These are phyloP conservation scores for Leptomonas pyrrhocoris DNA, from an alignment of 208 protist species.

Conservation along the genomic window DNA sequence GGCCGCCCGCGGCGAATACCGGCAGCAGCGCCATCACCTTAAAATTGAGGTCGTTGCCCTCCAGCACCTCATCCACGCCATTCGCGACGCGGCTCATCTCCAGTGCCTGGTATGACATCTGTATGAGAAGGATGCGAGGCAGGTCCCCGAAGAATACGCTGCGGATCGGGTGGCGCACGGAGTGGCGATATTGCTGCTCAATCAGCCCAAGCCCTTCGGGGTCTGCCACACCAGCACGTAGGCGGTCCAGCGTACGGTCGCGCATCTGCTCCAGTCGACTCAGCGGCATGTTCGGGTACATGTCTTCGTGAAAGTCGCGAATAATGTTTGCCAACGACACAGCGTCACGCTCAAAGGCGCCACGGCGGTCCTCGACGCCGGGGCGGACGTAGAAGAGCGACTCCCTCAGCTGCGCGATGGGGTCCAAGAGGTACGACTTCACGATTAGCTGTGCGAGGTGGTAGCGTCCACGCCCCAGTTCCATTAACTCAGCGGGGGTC, in stretches of 20 bases:
- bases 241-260: conserved; percentile 41
- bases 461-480: conserved; percentile 15
- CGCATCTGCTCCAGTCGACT: conserved; percentile 48
- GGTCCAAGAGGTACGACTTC: conserved; percentile 55
- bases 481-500: conserved; percentile 38
- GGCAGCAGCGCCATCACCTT: conserved; percentile 80
- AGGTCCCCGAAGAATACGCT: conserved; percentile 73
- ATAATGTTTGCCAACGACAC: conserved; percentile 78
- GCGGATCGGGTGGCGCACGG: conserved; percentile 68
- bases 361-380: conserved; percentile 64
- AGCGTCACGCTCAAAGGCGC: conserved; percentile 58
- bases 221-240: conserved; percentile 55
- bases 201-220: conserved; percentile 65
- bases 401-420: conserved; percentile 46
- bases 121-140: conserved; percentile 72
- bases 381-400: conserved; percentile 63
- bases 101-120: conserved; percentile 68
- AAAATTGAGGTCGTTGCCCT: conserved; percentile 84
- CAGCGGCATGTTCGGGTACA: conserved; percentile 49
- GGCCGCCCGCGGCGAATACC: conserved; percentile 35
- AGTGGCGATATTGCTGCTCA: conserved; percentile 63
- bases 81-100: conserved; percentile 80
- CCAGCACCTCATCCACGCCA: conserved; percentile 79
- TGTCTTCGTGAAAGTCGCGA: conserved; percentile 78
- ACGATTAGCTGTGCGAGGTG: conserved; percentile 29